Evolutionary conservation across 257 asterid genomes (phyloP).

Genomic region (Scutellaria minor): DNA sequence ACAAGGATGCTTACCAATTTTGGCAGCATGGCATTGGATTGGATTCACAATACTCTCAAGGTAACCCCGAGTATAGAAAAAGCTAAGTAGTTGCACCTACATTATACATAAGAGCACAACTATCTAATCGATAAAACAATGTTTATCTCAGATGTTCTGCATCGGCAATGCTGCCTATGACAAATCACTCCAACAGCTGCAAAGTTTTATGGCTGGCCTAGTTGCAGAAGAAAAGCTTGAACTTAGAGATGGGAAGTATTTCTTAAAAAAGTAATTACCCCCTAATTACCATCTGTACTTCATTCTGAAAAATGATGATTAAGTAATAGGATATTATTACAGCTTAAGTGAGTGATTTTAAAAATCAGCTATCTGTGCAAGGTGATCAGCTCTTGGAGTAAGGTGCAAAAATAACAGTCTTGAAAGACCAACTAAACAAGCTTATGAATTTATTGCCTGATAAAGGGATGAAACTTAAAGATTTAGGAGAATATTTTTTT

Average conservation of each 20-base stretch:
- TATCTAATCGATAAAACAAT: conserved; percentile 3
- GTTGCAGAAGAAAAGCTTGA: conserved; percentile 96
- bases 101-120: background rate
- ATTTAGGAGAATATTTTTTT: no score
- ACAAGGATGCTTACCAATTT: conserved; percentile 95
- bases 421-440: no score
- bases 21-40: conserved; percentile 96
- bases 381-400: no score
- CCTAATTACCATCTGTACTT: no score
- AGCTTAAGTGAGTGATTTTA: no score
- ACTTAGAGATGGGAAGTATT: conserved; percentile 71
- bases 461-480: no score
- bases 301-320: no score
- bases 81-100: background rate
- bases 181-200: conserved; percentile 94
- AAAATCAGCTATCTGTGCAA: no score
- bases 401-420: no score
- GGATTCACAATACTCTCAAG: conserved; percentile 96
- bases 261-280: conserved; percentile 57
- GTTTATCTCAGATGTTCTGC: conserved; percentile 82
- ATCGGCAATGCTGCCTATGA: conserved; percentile 87
- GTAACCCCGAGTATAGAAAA: conserved; percentile 41
- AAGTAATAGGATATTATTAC: no score
- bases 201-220: conserved; percentile 81
- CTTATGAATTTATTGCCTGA: no score